phyloP scores from a whole-genome alignment of 805 yeast genomes.

The Starmerella vitae region DNA sequence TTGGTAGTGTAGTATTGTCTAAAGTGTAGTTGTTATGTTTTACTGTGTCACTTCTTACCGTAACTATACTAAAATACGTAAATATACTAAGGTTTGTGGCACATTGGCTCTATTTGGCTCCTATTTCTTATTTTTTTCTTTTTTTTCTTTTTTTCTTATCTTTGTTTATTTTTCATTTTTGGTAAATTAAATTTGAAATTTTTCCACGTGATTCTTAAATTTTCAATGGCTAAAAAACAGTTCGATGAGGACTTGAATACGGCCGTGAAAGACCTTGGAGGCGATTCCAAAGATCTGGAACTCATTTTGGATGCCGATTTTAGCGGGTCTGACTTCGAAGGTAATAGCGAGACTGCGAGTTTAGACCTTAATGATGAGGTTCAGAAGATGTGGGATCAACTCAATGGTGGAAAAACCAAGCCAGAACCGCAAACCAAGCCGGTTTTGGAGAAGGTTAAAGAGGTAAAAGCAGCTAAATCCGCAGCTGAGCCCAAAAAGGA shows the following conservation, averaged over 20 bases:
- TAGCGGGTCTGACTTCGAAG: conserved; percentile 25
- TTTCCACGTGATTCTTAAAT: too few relatives aligned
- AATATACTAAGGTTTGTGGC: too few relatives aligned
- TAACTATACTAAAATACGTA: too few relatives aligned
- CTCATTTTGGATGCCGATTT: conserved; percentile 42
- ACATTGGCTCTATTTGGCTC: too few relatives aligned
- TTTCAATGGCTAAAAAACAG: conserved; percentile 1
- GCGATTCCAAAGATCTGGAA: conserved; percentile 67
- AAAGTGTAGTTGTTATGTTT: too few relatives aligned
- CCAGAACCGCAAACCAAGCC: conserved; percentile 8
- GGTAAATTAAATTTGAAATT: too few relatives aligned
- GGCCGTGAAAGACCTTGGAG: conserved; percentile 73
- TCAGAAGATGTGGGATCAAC: conserved; percentile 20
- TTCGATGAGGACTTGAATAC: conserved; percentile 1
- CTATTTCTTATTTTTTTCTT: too few relatives aligned
- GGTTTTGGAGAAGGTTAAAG: conserved; percentile 16
- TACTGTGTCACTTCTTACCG: too few relatives aligned
- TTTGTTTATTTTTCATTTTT: too few relatives aligned
- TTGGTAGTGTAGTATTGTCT: too few relatives aligned
- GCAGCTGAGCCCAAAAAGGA: conserved; percentile 5
- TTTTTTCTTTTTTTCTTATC: too few relatives aligned
- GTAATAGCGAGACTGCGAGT: conserved; percentile 11
- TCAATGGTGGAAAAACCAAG: conserved; percentile 15
- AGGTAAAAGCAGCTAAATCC: conserved; percentile 18
- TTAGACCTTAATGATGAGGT: conserved; percentile 18